Conservation (phyloP, 1,139 yeast genomes). For the Candida sanyaensis region DNA sequence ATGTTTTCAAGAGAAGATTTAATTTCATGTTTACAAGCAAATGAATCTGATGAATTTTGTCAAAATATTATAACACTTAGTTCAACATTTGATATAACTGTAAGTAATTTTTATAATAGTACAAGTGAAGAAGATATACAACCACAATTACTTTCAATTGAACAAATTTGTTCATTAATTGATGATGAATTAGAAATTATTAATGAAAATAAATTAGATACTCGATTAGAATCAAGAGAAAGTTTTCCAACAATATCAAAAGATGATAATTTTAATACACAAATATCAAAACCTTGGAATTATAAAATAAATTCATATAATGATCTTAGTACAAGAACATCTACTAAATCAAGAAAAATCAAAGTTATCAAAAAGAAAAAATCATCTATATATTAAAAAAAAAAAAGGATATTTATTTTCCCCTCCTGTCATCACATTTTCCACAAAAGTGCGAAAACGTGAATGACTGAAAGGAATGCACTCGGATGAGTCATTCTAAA, state of each 20-base stretch:
- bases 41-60: background rate
- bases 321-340: background rate
- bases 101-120: constrained; percentile 1
- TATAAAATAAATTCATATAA: background rate
- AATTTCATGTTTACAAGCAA: constrained; percentile 6
- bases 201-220: background rate
- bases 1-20: constrained; percentile 8
- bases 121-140: background rate
- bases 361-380: constrained; percentile 6
- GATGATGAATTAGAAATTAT: constrained; percentile 13
- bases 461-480: too few relatives aligned
- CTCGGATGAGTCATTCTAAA: too few relatives aligned
- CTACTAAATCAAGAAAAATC: constrained; percentile 3
- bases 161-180: constrained; percentile 13
- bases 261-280: background rate
- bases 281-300: background rate
- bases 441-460: too few relatives aligned
- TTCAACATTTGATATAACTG: constrained; percentile 3
- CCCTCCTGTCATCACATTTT: too few relatives aligned
- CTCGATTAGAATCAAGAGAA: constrained; percentile 4
- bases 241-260: constrained; percentile 11
- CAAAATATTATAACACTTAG: background rate
- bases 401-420: background rate
- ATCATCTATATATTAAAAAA: background rate
- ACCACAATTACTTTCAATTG: constrained; percentile 7